phyloP scores from a whole-genome alignment of 164 flowering plant species.

The Vitis rupestris region DNA sequence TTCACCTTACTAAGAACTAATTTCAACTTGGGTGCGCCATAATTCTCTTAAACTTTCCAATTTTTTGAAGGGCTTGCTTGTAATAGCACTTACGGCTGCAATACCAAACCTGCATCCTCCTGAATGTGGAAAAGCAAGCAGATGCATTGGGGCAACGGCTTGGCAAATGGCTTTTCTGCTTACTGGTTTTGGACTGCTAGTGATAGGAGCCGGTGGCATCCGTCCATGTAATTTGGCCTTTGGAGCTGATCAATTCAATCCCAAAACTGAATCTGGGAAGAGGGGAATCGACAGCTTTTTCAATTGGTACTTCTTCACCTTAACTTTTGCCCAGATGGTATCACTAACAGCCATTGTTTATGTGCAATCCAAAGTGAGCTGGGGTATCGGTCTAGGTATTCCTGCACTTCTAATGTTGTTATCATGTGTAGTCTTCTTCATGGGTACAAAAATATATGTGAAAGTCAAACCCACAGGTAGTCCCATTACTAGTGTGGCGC shows the following conservation, averaged over 20 bases:
- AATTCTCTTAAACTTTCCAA: neutral
- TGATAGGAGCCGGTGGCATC: conserved; percentile 71
- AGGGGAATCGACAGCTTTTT: conserved; percentile 81
- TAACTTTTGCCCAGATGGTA: conserved; percentile 71
- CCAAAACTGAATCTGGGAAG: conserved; percentile 68
- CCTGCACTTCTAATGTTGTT: conserved; percentile 67
- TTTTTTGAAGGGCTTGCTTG: conserved; percentile 57
- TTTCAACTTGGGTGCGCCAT: too few species aligned
- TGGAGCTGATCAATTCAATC: conserved; percentile 92
- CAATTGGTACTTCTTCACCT: conserved; percentile 94
- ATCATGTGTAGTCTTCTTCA: conserved; percentile 51
- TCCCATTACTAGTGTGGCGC: conserved; percentile 50
- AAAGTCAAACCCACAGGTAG: conserved; percentile 73
- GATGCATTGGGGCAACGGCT: conserved; percentile 57
- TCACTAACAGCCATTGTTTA: conserved; percentile 76
- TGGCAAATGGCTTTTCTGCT: conserved; percentile 60
- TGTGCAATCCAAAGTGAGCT: conserved; percentile 68
- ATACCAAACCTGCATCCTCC: conserved; percentile 66
- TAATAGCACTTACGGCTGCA: conserved; percentile 68
- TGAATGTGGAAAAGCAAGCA: conserved; percentile 29
- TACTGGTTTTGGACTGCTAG: conserved; percentile 49
- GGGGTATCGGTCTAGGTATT: conserved; percentile 73
- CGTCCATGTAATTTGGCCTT: conserved; percentile 84
- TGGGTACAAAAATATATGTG: conserved; percentile 63
- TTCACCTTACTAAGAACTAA: too few species aligned